Percentiles rank a stretch among this genome's conserved stretches.
Conservation (phyloP, 2,329 filamentous ascomycete species). For the Ophiostoma quercus region DNA sequence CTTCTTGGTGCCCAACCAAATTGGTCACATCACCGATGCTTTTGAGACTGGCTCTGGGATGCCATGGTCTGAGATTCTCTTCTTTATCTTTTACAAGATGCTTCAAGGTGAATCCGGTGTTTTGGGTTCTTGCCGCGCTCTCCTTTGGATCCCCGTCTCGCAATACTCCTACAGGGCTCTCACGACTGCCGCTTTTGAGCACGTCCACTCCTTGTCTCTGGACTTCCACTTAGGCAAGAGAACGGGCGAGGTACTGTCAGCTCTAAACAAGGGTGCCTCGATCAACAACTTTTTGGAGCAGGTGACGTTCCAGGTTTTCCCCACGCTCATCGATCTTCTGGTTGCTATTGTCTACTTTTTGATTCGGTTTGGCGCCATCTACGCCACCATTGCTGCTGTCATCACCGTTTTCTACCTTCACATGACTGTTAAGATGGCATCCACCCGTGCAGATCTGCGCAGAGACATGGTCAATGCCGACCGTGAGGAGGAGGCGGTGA, state of each 20-base stretch:
- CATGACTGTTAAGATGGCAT: constrained; percentile 91
- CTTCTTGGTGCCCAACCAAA: constrained; percentile 74
- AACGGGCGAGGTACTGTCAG: constrained; percentile 91
- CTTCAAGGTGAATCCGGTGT: constrained; percentile 86
- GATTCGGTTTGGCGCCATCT: constrained; percentile 75
- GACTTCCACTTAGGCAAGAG: constrained; percentile 97
- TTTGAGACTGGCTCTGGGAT: constrained; percentile 50
- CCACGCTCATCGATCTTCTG: constrained; percentile 86
- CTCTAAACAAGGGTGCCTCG: constrained; percentile 89
- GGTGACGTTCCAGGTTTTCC: constrained; percentile 89
- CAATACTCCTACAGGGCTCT: constrained; percentile 95
- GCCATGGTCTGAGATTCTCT: constrained; percentile 67
- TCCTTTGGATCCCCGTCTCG: constrained; percentile 92
- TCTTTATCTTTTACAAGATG: constrained; percentile 73
- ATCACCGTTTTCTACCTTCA: constrained; percentile 96
- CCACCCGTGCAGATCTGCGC: constrained; percentile 84
- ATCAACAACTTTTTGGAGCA: constrained; percentile 97
- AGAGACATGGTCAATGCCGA: constrained; percentile 93
- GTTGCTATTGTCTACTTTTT: constrained; percentile 81
- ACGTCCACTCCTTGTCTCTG: constrained; percentile 89
- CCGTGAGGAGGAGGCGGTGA: constrained; percentile 91
- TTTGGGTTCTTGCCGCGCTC: constrained; percentile 72
- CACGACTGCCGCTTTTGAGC: constrained; percentile 92
- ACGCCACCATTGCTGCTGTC: constrained; percentile 81
- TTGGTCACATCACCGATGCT: constrained; percentile 72